Evolutionary conservation across 192 early-diverging fungal species (phyloP).

Genomic region (Coemansia sp.): DNA sequence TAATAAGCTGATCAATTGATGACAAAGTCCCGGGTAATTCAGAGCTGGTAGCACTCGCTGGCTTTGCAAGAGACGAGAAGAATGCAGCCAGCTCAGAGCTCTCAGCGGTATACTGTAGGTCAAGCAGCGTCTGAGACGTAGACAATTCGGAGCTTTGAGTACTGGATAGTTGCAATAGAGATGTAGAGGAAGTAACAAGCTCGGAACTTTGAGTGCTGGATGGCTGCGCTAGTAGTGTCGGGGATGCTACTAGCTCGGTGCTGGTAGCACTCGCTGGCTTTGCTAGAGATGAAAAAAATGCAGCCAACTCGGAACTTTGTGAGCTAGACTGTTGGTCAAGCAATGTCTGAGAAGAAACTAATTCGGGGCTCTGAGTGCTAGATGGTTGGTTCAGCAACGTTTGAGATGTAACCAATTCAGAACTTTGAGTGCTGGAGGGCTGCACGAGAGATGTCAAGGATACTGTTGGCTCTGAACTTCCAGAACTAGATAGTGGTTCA

Average conservation of each 20-base stretch:
- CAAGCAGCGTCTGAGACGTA: not conserved
- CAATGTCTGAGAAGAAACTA: not conserved
- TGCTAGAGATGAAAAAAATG: not conserved
- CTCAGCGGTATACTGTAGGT: not conserved
- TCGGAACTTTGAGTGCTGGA: not conserved
- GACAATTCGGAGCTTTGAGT: not conserved
- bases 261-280: not conserved
- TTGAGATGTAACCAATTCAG: not conserved
- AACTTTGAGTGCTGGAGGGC: not conserved
- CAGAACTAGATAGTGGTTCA: not conserved
- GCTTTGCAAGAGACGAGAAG: not conserved
- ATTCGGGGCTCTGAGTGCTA: not conserved
- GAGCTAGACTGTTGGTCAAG: not conserved
- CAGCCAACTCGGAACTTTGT: not conserved
- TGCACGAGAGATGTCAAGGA: not conserved
- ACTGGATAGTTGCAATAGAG: too few relatives aligned
- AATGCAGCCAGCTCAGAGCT: not conserved
- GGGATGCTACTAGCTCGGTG: not conserved
- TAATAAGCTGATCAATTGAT: not conserved
- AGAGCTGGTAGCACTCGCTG: not conserved
- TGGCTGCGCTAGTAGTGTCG: not conserved
- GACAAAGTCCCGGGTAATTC: not conserved
- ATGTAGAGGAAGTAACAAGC: too few relatives aligned
- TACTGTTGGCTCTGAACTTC: not conserved
- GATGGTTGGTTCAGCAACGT: not conserved